Evolutionary conservation across 257 asterid species (phyloP), one percentile per base, ranked within the genome.

Genomic region (Scutellaria minor): DNA sequence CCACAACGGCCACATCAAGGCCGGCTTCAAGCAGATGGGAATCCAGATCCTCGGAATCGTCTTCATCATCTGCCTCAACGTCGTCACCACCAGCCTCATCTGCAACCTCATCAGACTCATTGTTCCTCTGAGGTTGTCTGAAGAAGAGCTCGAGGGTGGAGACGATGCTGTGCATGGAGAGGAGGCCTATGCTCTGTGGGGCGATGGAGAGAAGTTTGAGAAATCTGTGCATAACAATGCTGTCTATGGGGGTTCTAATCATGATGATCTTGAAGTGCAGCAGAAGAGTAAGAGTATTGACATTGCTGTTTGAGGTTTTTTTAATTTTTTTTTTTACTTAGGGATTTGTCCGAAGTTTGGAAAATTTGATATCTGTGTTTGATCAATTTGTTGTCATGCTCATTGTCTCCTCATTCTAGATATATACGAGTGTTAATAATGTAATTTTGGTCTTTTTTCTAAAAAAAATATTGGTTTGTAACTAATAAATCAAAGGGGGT

Each of bases 121-220:
- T 4, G 85, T 88, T 2, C 96, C 96, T 0, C 64, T 88, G 4
- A 72, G 88, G 64, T 53, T 89, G 85, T 66, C 84, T 0, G 96
- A 89, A 0, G 86, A 85, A 44, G 89, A 84, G 48, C 74, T 92
- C 8, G 51, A 42, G 1, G 76, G 37, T 2, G 98, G 96, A 0
- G 98, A 92, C n/a, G 92, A 86, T 4, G 83, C 85, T 0, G 89
- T 92, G 35, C 98, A 90, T 31, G 96, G 96, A 0, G 96, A 90
- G 70, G 90, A 78, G 44, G 96, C 98, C 0, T 92, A 89, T 70
- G 98, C 96, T 1, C 18, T 92, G 66, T 89, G 91, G 88, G 97
- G 95, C 0, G 92, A 91, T 37, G 97, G 97, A 0, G 88, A 87
- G 79, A 91, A 79, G 82, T 81, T 73, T 55, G 89, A 83, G 63